phyloP scores from a whole-genome alignment of 345 rosid genomes.

The Pistacia integerrima region DNA sequence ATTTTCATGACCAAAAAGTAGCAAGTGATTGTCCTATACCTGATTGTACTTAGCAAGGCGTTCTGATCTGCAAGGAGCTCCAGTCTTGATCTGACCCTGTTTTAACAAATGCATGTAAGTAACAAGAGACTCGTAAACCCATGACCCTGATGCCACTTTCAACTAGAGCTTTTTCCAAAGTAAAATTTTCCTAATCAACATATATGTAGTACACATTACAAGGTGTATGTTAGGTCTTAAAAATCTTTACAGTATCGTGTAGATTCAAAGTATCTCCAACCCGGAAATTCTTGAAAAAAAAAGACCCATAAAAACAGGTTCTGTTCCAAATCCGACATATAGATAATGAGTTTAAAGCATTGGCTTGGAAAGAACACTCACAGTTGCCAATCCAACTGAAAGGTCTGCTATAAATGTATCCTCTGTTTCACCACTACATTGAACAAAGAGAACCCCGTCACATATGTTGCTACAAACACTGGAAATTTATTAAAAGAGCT shows the following conservation, averaged over 20 bases:
- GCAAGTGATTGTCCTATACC: constrained; percentile 31
- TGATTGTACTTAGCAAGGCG: constrained; percentile 77
- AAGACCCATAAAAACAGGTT: background rate
- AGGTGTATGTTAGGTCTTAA: background rate
- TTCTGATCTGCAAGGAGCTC: constrained; percentile 78
- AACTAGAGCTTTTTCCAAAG: background rate
- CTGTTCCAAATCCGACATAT: background rate
- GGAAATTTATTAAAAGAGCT: background rate
- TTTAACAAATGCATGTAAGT: background rate
- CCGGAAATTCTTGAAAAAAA: no score
- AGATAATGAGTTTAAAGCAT: background rate
- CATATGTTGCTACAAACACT: background rate
- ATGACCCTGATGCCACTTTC: background rate
- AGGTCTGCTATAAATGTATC: constrained; percentile 65
- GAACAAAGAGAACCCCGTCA: constrained; percentile 3
- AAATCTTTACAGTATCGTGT: background rate
- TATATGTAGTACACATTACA: background rate
- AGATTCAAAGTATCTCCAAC: background rate
- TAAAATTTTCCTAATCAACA: background rate
- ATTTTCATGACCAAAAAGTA: background rate
- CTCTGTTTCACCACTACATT: constrained; percentile 58
- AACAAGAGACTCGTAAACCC: no score
- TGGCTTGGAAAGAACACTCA: constrained; percentile 22
- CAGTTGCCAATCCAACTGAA: constrained; percentile 58
- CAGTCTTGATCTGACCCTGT: constrained; percentile 70